Conservation (phyloP, 2,329 filamentous ascomycete species). For the Rugonectria rugulosa region DNA sequence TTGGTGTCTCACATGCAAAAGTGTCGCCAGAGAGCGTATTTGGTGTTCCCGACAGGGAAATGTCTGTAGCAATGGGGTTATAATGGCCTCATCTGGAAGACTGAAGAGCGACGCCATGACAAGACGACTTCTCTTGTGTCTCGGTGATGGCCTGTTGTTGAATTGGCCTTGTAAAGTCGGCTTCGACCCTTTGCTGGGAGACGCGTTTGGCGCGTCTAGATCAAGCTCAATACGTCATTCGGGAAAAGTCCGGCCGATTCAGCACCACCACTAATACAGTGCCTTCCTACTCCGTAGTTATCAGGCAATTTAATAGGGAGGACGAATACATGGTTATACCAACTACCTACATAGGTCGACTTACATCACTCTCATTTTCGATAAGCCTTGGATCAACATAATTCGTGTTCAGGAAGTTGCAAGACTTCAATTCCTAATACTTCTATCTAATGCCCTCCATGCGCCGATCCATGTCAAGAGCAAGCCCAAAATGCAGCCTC, state of each 20-base stretch:
- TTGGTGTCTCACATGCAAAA: slow-evolving; percentile 54
- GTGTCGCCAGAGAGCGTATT: slow-evolving; percentile 64
- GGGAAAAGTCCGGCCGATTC: slow-evolving; percentile 34
- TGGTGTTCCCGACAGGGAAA: slow-evolving; percentile 68
- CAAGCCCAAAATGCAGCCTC: slow-evolving; percentile 16
- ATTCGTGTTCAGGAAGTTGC: too few relatives aligned
- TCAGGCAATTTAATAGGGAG: too few relatives aligned
- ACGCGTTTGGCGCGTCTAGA: slow-evolving; percentile 41
- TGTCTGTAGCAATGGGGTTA: slow-evolving; percentile 52
- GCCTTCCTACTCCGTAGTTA: too few relatives aligned
- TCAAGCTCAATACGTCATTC: slow-evolving; percentile 35
- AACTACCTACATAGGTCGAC: too few relatives aligned
- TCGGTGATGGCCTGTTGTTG: slow-evolving; percentile 1
- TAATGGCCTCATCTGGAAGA: slow-evolving; percentile 60
- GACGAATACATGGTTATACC: too few relatives aligned
- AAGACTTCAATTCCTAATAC: too few relatives aligned
- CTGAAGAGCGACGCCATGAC: slow-evolving; percentile 54
- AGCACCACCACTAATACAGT: too few relatives aligned
- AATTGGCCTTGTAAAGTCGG: slow-evolving; percentile 20
- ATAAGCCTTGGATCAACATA: too few relatives aligned
- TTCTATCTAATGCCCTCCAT: slow-evolving; percentile 1
- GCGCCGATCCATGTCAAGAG: slow-evolving; percentile 18
- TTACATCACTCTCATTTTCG: too few relatives aligned
- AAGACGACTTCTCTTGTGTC: not conserved
- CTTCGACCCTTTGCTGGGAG: slow-evolving; percentile 22